Conservation (phyloP, 768 basidiomycete genomes). For the Gelatoporia subvermispora region DNA sequence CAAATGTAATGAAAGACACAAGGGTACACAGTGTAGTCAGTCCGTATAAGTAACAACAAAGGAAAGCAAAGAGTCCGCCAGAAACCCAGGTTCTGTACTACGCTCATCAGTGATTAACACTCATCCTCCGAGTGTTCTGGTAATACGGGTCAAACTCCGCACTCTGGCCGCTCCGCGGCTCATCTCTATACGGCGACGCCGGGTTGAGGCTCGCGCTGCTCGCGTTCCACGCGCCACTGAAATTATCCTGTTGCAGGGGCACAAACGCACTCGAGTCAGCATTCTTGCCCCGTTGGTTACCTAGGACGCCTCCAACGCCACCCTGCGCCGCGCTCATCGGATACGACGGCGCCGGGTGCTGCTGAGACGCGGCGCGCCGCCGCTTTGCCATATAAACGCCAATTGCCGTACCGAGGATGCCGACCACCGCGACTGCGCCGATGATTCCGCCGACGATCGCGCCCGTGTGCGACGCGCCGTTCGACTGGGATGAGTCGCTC, state of each 20-base stretch:
- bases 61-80: neutral
- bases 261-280: constrained; percentile 70
- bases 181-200: constrained; percentile 37
- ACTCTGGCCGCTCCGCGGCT: constrained; percentile 21
- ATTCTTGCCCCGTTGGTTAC: constrained; percentile 30
- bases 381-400: constrained; percentile 50
- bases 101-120: constrained; percentile 11
- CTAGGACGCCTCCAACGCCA: constrained; percentile 21
- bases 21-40: too few species aligned
- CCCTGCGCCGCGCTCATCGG: constrained; percentile 33
- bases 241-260: constrained; percentile 62
- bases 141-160: constrained; percentile 35
- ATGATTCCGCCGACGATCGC: constrained; percentile 47
- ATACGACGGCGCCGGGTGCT: constrained; percentile 29
- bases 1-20: too few species aligned
- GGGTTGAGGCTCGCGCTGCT: constrained; percentile 44
- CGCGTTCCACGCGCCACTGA: constrained; percentile 41
- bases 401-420: constrained; percentile 45
- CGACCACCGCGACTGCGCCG: constrained; percentile 48
- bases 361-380: constrained; percentile 35
- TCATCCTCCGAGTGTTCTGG: constrained; percentile 23
- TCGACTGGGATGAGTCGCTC: constrained; percentile 1
- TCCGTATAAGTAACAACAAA: neutral
- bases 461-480: constrained; percentile 31
- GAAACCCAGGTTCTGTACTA: neutral